Evolutionary conservation across 2,329 filamentous ascomycete genomes (phyloP), one percentile per base, ranked within the genome.

Genomic region (Fusarium compactum): DNA sequence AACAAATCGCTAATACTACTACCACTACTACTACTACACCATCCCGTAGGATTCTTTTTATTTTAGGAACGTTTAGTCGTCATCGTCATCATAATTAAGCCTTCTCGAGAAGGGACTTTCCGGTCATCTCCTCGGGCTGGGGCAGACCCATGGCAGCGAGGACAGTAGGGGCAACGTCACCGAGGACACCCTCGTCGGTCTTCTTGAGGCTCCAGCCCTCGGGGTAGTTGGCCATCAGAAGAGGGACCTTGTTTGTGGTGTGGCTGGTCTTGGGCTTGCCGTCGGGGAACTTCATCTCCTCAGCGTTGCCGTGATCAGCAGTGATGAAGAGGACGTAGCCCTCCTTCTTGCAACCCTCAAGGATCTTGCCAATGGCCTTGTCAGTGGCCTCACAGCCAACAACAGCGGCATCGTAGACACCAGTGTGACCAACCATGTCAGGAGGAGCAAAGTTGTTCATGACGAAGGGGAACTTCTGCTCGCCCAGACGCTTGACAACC

Each of bases 391-490:
- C 86, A 74, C 92, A 91, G 76, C 91, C 96, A 77, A 96, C 79
- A 69, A 99, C 91, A 61, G 96, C 96, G 30, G 96, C 95, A 76
- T 98, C 91, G 83, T 98, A 98, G 65, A 97, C 94, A 79, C 96
- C 96, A 14, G 96, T 99, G 85, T 99, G 96, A 74, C 96, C 96
- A 72, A 99, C 96, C 96, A 99, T 99, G 84, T 99, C 96, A 20
- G 96, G 96, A 44, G 96, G 96, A 44, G 96, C 96, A 83, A 99
- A 98, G 90, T 99, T 99, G 90, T 98, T 98, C 96, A 99, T 99
- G 82, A 99, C 87, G 79, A 99, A 98, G 78, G 96, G 94, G 83
- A 95, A 98, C 79, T 92, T 90, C 78, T 91, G 89, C 81, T 97
- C 93, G 27, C 82, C 88, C 72, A 99, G 91, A 63, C 95, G 91